phyloP scores from a whole-genome alignment of 768 basidiomycete species.

The Boletus reticuloceps region DNA sequence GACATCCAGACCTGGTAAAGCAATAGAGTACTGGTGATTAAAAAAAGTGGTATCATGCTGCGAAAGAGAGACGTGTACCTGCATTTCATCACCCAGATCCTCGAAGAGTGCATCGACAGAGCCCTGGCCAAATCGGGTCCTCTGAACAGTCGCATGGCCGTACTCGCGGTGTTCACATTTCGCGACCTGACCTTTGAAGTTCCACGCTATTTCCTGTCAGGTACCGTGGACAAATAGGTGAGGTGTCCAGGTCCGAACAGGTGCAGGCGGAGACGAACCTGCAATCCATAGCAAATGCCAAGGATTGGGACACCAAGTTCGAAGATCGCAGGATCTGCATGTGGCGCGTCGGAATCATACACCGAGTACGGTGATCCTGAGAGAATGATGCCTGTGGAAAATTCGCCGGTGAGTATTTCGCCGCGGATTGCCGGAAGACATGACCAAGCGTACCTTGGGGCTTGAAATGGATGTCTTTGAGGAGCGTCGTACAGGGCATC shows the following conservation, averaged over 20 bases:
- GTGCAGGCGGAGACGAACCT: conserved; percentile 46
- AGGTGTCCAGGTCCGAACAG: background rate
- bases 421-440: background rate
- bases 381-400: conserved; percentile 76
- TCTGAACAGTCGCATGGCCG: conserved; percentile 81
- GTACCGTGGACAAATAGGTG: background rate
- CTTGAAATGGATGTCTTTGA: conserved; percentile 86
- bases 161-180: conserved; percentile 93
- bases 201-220: conserved; percentile 88
- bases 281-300: conserved; percentile 96
- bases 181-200: conserved; percentile 77
- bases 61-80: conserved; percentile 46
- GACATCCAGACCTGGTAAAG: conserved; percentile 97
- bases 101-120: conserved; percentile 78
- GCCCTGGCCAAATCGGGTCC: conserved; percentile 58
- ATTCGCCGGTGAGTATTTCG: background rate
- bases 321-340: conserved; percentile 90
- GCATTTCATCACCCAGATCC: conserved; percentile 84
- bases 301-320: conserved; percentile 86
- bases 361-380: conserved; percentile 99
- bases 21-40: no score
- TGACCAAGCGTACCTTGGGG: conserved; percentile 74
- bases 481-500: conserved; percentile 91
- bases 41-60: background rate
- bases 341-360: conserved; percentile 89